These are phyloP conservation scores for Colletotrichum ledebouriae DNA, from an alignment of 2,329 filamentous ascomycete species.

Conservation along the genomic window DNA sequence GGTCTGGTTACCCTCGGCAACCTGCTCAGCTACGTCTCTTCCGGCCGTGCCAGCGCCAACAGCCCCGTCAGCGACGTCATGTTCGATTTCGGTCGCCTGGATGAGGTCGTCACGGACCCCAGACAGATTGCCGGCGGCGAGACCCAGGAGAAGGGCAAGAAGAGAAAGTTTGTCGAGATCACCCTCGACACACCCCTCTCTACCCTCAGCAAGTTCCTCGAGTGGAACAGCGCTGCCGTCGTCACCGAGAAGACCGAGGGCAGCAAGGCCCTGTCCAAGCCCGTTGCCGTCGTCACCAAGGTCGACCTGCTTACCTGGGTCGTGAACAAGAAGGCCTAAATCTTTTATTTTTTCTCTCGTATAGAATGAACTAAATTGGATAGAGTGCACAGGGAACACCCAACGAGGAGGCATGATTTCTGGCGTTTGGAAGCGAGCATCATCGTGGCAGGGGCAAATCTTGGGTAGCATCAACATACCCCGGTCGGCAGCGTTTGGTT, in stretches of 20 bases:
- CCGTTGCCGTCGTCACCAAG: conserved; percentile 93
- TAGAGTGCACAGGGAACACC: conserved; percentile 26
- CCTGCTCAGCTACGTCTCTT: conserved; percentile 89
- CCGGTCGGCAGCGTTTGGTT: conserved; percentile 31
- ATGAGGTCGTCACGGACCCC: conserved; percentile 92
- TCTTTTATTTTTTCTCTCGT: neutral
- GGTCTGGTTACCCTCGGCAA: conserved; percentile 96
- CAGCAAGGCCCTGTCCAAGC: conserved; percentile 74
- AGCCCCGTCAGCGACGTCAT: conserved; percentile 88
- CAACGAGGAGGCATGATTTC: conserved; percentile 11
- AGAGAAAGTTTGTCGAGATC: conserved; percentile 90
- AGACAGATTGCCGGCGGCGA: conserved; percentile 68
- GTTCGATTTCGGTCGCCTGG: conserved; percentile 92
- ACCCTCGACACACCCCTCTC: conserved; percentile 89
- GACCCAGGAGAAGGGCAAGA: conserved; percentile 54
- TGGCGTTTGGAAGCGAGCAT: conserved; percentile 42
- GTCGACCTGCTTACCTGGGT: conserved; percentile 95
- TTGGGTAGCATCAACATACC: conserved; percentile 43
- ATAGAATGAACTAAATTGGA: conserved; percentile 43
- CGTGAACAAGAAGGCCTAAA: conserved; percentile 70
- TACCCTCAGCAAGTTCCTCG: conserved; percentile 91
- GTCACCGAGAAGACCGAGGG: conserved; percentile 82
- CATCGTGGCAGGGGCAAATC: conserved; percentile 33
- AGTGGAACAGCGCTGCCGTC: conserved; percentile 97
- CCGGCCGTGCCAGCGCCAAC: conserved; percentile 80